Evolutionary conservation across 208 protist genomes (phyloP), one percentile per base, ranked within the genome.

Genomic region (Crithidia sp.): DNA sequence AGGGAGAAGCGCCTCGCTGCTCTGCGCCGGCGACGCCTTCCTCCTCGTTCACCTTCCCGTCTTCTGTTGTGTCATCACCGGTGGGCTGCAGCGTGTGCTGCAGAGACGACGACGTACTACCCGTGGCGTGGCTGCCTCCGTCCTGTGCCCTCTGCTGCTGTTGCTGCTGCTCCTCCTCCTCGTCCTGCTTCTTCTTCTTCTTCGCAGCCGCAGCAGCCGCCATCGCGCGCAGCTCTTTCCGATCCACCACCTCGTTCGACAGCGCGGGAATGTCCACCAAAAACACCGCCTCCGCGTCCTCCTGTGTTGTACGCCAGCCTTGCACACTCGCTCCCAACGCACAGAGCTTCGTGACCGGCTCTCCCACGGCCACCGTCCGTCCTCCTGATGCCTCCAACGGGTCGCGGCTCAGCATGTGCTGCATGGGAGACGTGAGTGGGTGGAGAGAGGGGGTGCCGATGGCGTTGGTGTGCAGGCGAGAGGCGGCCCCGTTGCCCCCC

Each of bases 251-350:
- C 40, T 71, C 71, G 40, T 65, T 66, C 19, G 71, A 64, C 44
- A 85, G 28, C 36, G 77, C 83, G 9, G 89, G 87, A 50, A 92
- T 87, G 75, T 82, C 39, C 19, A 94, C 74, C 52, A 89, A 52
- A 65, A 94, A 94, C 10, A 77, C 87, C 37, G 81, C 77, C 77
- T 93, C 84, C 3, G 88, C 88, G 59, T 95, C 91, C 59, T 95
- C 91, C 65, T 95, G 91, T 5, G 88, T 92, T 7, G 79, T 65
- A 14, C 91, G 86, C 88, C 91, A 95, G 12, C 91, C 91, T 49
- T 93, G 91, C 53, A 95, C 87, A 19, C 86, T 90, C 4, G 78
- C 85, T 1, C 78, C 85, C 45, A 92, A 62, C 8, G 86, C 84
- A 14, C 67, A 71, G 2, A 94, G 67, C 60, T 74, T 76, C 37